Evolutionary conservation across 768 basidiomycete genomes (phyloP).

Genomic region (Leccinum boreale): DNA sequence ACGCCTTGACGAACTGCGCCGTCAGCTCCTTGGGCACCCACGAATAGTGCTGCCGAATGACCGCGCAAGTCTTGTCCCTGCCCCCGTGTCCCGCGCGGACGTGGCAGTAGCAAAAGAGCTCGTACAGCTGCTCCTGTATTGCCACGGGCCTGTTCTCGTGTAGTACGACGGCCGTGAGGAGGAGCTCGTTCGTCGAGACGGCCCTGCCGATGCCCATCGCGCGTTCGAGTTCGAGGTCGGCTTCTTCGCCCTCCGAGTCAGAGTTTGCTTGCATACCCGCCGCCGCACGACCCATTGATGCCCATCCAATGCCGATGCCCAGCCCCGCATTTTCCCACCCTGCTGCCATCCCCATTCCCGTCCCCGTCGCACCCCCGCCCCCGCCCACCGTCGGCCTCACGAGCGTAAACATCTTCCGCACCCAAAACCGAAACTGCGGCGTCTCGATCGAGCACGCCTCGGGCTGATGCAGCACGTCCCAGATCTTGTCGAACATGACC

Average conservation of each 20-base stretch:
- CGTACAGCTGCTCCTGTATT: constrained; percentile 74
- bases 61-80: constrained; percentile 71
- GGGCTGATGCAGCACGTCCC: constrained; percentile 60
- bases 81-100: constrained; percentile 65
- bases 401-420: constrained; percentile 73
- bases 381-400: constrained; percentile 25
- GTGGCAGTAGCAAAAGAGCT: constrained; percentile 73
- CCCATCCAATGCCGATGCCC: neutral
- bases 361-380: constrained; percentile 14
- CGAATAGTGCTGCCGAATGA: constrained; percentile 67
- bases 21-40: constrained; percentile 86
- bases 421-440: constrained; percentile 81
- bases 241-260: constrained; percentile 6
- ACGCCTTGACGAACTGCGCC: constrained; percentile 71
- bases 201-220: constrained; percentile 16
- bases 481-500: constrained; percentile 66
- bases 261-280: neutral
- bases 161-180: constrained; percentile 46
- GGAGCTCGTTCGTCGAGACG: constrained; percentile 7
- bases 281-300: neutral
- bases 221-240: constrained; percentile 14
- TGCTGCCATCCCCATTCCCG: neutral
- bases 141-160: constrained; percentile 76
- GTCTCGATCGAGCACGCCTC: constrained; percentile 43
- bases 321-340: neutral